A percentile compares a stretch with the other conserved stretches of the same genome.
phyloP scores from a whole-genome alignment of 2,329 filamentous ascomycete species.

The Monosporascus cannonballus region DNA sequence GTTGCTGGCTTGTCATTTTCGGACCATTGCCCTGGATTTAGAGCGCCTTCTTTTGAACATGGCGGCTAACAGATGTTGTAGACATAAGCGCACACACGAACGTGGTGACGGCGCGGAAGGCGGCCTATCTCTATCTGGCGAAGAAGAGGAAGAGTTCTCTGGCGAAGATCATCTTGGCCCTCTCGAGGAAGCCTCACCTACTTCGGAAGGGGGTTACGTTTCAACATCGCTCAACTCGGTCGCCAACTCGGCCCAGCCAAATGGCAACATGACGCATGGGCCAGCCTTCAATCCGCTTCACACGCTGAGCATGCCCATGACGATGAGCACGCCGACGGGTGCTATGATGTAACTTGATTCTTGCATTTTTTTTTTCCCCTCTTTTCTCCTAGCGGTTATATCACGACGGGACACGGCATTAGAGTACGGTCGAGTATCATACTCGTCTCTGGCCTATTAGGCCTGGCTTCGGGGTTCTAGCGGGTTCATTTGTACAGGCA shows the following conservation, averaged over 20 bases:
- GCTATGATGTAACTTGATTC: constrained; percentile 25
- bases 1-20: constrained; percentile 7
- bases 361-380: constrained; percentile 7
- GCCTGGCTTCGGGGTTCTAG: background rate
- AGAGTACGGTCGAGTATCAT: background rate
- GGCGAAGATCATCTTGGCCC: constrained; percentile 81
- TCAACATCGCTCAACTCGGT: constrained; percentile 44
- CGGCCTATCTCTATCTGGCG: constrained; percentile 62
- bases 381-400: constrained; percentile 13
- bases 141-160: constrained; percentile 76
- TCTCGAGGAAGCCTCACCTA: constrained; percentile 72
- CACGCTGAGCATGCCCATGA: constrained; percentile 59
- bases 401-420: constrained; percentile 16
- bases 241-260: constrained; percentile 27
- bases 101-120: constrained; percentile 56
- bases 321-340: constrained; percentile 49
- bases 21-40: constrained; percentile 24
- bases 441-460: background rate
- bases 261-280: constrained; percentile 24
- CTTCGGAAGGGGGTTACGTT: constrained; percentile 60
- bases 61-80: constrained; percentile 42
- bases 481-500: background rate
- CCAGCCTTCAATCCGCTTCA: constrained; percentile 52
- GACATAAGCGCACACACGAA: constrained; percentile 75
- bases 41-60: constrained; percentile 4